phyloP scores from a whole-genome alignment of 2,329 filamentous ascomycete species.

The Aspergillus phoenicis region DNA sequence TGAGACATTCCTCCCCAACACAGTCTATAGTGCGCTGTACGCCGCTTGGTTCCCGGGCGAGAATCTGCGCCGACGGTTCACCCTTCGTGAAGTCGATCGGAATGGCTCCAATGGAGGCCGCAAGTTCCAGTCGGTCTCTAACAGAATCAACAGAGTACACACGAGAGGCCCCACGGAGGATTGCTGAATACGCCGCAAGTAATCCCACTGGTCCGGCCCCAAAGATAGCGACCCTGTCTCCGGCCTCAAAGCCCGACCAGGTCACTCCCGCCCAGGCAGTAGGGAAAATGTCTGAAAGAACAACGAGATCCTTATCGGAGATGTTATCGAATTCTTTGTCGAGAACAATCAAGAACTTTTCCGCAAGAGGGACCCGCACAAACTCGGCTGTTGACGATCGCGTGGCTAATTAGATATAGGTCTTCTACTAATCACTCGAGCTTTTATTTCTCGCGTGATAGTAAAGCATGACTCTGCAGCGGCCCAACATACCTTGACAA shows the following conservation, averaged over 20 bases:
- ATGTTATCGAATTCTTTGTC: neutral
- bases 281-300: slow-evolving; percentile 42
- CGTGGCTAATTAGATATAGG: no score
- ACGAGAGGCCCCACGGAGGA: slow-evolving; percentile 60
- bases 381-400: neutral
- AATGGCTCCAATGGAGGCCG: slow-evolving; percentile 59
- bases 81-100: slow-evolving; percentile 62
- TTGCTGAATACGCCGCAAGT: slow-evolving; percentile 66
- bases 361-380: neutral
- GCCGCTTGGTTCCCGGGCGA: slow-evolving; percentile 27
- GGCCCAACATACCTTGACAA: no score
- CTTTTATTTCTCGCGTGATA: no score
- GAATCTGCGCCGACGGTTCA: slow-evolving; percentile 47
- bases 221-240: slow-evolving; percentile 64
- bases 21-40: no score
- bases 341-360: neutral
- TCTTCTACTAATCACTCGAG: no score
- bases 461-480: no score
- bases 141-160: slow-evolving; percentile 66
- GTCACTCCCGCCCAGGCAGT: slow-evolving; percentile 43
- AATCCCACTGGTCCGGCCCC: slow-evolving; percentile 66
- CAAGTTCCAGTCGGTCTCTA: slow-evolving; percentile 59
- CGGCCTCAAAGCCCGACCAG: slow-evolving; percentile 43
- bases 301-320: slow-evolving; percentile 25
- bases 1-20: no score